Conservation (phyloP, 257 asterid genomes). For the Anisodus acutangulus region DNA sequence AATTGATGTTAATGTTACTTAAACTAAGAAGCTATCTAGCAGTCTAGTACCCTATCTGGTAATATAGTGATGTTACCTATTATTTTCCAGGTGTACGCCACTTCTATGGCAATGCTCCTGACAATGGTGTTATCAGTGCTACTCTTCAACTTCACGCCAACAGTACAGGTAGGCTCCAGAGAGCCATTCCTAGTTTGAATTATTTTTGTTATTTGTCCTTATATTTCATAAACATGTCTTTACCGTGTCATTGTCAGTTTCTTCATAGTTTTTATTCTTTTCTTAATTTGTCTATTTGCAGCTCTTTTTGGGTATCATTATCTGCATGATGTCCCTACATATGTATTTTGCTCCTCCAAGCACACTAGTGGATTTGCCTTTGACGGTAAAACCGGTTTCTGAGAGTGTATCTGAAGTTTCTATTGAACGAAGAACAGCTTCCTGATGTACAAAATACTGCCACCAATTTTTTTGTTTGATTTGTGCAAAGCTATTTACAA, state of each 20-base stretch:
- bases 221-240: constrained; percentile 11
- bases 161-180: constrained; percentile 64
- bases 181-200: not conserved
- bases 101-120: constrained; percentile 97
- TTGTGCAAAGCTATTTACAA: constrained; percentile 17
- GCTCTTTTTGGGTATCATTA: constrained; percentile 85
- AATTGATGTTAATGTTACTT: not conserved
- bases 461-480: constrained; percentile 8
- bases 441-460: constrained; percentile 41
- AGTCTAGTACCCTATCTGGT: not conserved
- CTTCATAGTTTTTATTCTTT: not conserved
- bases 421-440: constrained; percentile 63
- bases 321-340: constrained; percentile 98
- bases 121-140: constrained; percentile 80
- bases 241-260: not conserved
- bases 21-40: not conserved
- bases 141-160: constrained; percentile 91
- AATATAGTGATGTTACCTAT: not conserved
- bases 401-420: constrained; percentile 61
- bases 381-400: constrained; percentile 56
- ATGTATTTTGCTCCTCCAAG: constrained; percentile 95
- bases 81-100: constrained; percentile 76
- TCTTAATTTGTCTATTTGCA: constrained; percentile 43
- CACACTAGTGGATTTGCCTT: constrained; percentile 76
- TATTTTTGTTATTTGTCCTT: not conserved